These are phyloP conservation scores for Leccinum imitatum DNA, from an alignment of 768 basidiomycete genomes.

Conservation along the genomic window DNA sequence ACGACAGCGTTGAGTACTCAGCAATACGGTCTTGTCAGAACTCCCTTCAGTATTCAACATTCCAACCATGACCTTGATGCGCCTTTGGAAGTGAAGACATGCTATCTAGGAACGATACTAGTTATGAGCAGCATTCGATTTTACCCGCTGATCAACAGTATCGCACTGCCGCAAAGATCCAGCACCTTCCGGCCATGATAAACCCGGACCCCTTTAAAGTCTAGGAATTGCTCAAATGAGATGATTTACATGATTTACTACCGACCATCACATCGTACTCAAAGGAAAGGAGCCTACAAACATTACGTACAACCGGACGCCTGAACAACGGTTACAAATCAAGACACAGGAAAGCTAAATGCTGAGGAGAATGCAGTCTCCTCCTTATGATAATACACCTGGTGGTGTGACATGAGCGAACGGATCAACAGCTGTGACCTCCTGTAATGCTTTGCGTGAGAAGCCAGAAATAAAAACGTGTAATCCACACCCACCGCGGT, in stretches of 20 bases:
- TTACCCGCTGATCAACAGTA: no score
- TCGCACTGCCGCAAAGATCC: no score
- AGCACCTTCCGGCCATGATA: no score
- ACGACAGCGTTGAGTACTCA: no score
- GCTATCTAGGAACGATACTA: no score
- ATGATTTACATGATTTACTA: not conserved
- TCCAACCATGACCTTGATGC: no score
- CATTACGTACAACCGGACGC: not conserved
- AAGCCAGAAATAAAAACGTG: not conserved
- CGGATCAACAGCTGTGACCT: constrained; percentile 10
- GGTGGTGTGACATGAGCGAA: constrained; percentile 7
- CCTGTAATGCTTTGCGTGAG: constrained; percentile 8
- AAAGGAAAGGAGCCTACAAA: not conserved
- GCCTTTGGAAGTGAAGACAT: no score
- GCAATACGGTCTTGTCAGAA: no score
- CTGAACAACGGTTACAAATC: not conserved
- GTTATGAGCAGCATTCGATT: no score
- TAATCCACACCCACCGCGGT: constrained; percentile 14
- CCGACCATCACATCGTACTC: not conserved
- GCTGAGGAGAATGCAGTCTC: not conserved
- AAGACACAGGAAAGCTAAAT: not conserved
- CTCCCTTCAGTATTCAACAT: no score
- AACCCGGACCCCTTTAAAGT: no score
- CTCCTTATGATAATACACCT: not conserved
- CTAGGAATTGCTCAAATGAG: not conserved